Evolutionary conservation across 352 stramenopile species (phyloP), one percentile per base, ranked within the genome.

Genomic region (Phytophthora gonapodyides): DNA sequence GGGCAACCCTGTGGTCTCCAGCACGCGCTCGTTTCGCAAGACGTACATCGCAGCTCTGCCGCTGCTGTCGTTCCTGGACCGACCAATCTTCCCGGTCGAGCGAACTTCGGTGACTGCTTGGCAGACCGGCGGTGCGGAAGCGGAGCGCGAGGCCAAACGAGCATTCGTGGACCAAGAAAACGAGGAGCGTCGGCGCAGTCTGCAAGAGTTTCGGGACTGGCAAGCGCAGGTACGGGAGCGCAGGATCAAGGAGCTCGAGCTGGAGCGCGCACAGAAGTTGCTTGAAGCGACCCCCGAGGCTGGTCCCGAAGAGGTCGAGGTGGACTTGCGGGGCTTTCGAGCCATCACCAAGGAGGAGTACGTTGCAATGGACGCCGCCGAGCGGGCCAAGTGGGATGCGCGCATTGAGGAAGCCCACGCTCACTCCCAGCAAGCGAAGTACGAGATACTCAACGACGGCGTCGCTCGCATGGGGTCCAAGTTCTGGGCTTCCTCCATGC

Each of bases 81-180:
- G 95, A 16, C 96, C 96, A 1, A 87, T 99, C 37, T 98, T 98
- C 60, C 91, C 96, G 1, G 75, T 92, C 15, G 97, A 99, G 57
- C 82, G 92, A 19, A 65, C 76, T 0, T 76, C 75, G 7, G 87
- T 96, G 9, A 74, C 74, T 13, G 96, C 93, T 12, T 99, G 93
- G 93, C 55, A 76, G n/a, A 34, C 61, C 15, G 96, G 94, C 21
- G 97, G 96, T 6, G 61, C 71, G 13, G 93, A 98, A 36, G 93
- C 91, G 6, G 96, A 99, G 71, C 69, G 78, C 7, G 65, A 81
- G 19, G 89, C 89, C 9, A 89, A 90, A 30, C 61, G 73, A 2
- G 62, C 49, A 15, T 95, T 94, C 55, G 91, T 98, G 31, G 65
- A 87, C 31, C 71, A 78, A 5, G 89, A 94, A 66, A 78, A 94